Base-by-base conservation (phyloP, 2,329 filamentous ascomycete genomes). In the Sporothrix curviconia region DNA sequence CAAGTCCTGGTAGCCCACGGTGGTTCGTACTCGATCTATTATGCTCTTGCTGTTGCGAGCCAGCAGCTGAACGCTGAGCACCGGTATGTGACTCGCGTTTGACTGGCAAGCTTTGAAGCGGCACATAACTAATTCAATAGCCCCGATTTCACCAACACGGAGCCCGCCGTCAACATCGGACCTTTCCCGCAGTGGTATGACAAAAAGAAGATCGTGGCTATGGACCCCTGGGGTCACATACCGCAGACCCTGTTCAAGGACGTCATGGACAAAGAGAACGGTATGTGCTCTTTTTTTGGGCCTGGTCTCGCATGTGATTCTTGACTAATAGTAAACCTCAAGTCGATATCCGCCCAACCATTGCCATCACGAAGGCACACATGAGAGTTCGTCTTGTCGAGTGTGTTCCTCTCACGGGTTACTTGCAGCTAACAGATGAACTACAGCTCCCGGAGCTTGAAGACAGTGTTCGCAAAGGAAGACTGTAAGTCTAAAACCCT, bases 1-100 rank as follows among this genome's bases (percentile, higher is more conserved):
- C 63, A 19, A 30, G 6, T 66, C 52, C 43, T 51, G 55, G n/a
- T 62, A 59, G 65, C 68, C 58, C 67, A 72, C 57, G 92, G 94
- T 62, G 92, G 94, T 58, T 96, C 91, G 4, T 97, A 99, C 71
- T 91, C 90, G 61, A 92, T 96, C 63, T 97, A 97, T 75, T 91
- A 95, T 69, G 92, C 92, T 22, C 80, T 97, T 28, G 92, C 92
- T 12, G 85, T 97, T 63, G 92, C 92, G 22, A 94, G 90, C 69
- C 92, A 92, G 66, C 88, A 97, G 69, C 81, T 97, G 58, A 84
- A 90, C 61, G 79, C 84, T 40, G 86, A 95, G 64, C 92, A 96
- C 72, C 87, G 58, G 63, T 63, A 17, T 7, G 57, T 50, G 3
- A 17, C n/a, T n/a, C n/a, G n/a, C n/a, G n/a, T n/a, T 9, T 24